Conservation (phyloP, 257 asterid genomes). For the Voacanga thouarsii region DNA sequence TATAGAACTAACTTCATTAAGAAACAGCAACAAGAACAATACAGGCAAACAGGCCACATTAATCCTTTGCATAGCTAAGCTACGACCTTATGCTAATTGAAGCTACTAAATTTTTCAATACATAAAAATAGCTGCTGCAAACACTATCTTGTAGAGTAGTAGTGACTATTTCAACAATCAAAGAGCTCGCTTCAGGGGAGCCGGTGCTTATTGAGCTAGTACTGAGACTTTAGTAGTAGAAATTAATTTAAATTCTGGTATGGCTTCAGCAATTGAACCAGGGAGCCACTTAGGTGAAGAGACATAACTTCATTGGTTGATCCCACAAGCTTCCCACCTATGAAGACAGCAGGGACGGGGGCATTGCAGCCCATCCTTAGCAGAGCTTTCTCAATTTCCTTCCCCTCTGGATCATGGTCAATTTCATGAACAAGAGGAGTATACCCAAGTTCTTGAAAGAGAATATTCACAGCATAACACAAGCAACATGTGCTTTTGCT, state of each 20-base stretch:
- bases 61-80: constrained; percentile 24
- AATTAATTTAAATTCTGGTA: constrained; percentile 13
- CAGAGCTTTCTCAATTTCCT: constrained; percentile 32
- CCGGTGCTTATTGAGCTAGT: not conserved
- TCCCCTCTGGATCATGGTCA: constrained; percentile 30
- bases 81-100: constrained; percentile 19
- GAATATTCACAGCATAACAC: constrained; percentile 26
- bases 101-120: constrained; percentile 8
- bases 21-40: constrained; percentile 3
- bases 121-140: not conserved
- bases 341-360: constrained; percentile 31
- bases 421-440: constrained; percentile 20
- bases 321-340: constrained; percentile 27
- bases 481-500: constrained; percentile 38
- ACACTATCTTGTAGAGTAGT: too few species aligned
- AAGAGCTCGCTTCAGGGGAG: not conserved
- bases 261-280: constrained; percentile 26
- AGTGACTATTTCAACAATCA: not conserved
- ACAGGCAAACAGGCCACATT: constrained; percentile 10
- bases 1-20: constrained; percentile 1
- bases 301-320: constrained; percentile 40
- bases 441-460: constrained; percentile 27
- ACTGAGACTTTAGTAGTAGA: not conserved
- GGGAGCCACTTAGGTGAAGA: constrained; percentile 35
- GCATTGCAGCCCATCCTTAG: constrained; percentile 26